Base-by-base conservation (phyloP, 345 rosid genomes). In the Pistacia atlantica region DNA sequence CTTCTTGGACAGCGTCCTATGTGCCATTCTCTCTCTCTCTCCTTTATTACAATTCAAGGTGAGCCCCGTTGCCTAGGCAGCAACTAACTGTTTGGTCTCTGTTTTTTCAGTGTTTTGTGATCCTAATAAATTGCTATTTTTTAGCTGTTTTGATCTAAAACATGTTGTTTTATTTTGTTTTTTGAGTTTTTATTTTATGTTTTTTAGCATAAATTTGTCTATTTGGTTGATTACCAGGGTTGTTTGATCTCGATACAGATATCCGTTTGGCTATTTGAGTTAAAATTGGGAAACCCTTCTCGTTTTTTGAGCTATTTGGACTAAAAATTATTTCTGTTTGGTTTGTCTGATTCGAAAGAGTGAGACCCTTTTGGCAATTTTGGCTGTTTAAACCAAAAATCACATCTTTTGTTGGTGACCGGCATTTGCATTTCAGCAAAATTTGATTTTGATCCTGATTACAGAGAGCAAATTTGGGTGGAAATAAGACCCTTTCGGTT, bases 231-330 rank as follows among this genome's bases (percentile, higher is more conserved):
- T 75, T 55, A 33, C n/a, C 28, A 63, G 57, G 42, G 18, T 75
- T 33, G 54, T 49, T 28, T 48, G 35, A 57, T 55, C 59, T 67
- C 42, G 28, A 69, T 20, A 73, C 63, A 2, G 54, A 31, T 54
- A 63, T 68, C 52, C 74, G 22, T 52, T 51, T 79, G 55, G 49
- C 65, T 72, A 10, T 78, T 55, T 71, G 58, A 65, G 76, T 8
- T 28, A 5, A 48, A 65, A 60, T 22, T 52, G 59, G 56, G 13
- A 73, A 46, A 11, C 22, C 59, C 8, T 17, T 73, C 33, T 51
- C 37, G 16, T 14, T 2, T 66, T 59, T 45, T 72, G 14, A 59
- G 66, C 65, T 71, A 35, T 35, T 69, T 17, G 10, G 8, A 18
- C 16, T 11, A 61, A 62, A 73, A 62, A 28, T 61, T 33, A 3